Base-by-base conservation (phyloP, 768 basidiomycete species). In the Boletus fagicola region DNA sequence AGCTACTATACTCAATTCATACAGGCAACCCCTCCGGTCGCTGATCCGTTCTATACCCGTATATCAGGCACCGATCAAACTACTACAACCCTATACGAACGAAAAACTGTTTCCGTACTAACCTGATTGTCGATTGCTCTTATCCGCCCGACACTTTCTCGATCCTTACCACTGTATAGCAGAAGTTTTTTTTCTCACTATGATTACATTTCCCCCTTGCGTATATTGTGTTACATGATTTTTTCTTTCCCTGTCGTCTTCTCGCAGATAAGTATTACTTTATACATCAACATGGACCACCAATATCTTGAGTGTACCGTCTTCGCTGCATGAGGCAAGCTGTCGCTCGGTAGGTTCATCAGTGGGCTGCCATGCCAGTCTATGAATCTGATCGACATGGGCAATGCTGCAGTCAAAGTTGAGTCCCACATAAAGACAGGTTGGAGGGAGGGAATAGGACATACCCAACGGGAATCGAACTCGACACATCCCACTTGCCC, bases 311-410 rank as follows among this genome's bases (percentile, higher is more conserved):
- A 95, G 77, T 78, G 89, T 90, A 78, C 91, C 86, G 80, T 98
- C 95, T 77, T 96, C 93, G 72, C 92, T 91, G 66, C 92, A 92
- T 57, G 86, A 92, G 35, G 92, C 95, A 51, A 98, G 80, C 57
- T 84, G 78, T 55, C 72, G 75, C 53, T 64, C 58, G n/a, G 62
- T 57, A 12, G 58, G 61, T 31, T 69, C 62, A 8, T 59, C 64
- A 15, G 70, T 70, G 31, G 87, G 84, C 38, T 87, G 80, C 92
- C 92, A 98, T n/a, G 85, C 79, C 54, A 97, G 75, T 56, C 82
- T 82, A 64, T 94, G 85, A 49, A 98, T 81, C 54, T 92, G 88
- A 59, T 85, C 83, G 36, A 87, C 79, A 70, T 96, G 94, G 6
- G 86, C 84, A 42, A 79, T 60, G 13, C 93, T 96, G 38, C 18